Conservation (phyloP, 2,329 filamentous ascomycete species). For the Xylariaceae sp. region DNA sequence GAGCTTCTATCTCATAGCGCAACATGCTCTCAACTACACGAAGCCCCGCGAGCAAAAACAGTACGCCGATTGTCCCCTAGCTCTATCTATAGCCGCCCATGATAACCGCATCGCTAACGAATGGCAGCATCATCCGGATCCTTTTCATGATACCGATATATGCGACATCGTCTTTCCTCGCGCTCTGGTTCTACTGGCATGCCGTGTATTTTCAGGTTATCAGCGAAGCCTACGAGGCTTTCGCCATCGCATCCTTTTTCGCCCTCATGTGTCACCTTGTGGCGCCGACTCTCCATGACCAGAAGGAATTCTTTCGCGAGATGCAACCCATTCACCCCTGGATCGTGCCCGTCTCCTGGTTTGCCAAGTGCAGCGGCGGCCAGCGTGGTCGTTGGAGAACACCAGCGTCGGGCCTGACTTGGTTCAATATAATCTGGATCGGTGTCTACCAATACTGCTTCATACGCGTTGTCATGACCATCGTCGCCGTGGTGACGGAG, state of each 20-base stretch:
- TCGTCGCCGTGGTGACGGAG: constrained; percentile 71
- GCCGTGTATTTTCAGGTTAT: constrained; percentile 78
- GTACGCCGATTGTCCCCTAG: constrained; percentile 19
- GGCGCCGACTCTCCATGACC: constrained; percentile 69
- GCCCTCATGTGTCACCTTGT: constrained; percentile 76
- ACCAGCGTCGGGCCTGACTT: constrained; percentile 77
- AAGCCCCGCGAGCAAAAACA: constrained; percentile 58
- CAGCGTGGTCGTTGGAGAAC: constrained; percentile 65
- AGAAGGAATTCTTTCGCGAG: constrained; percentile 75
- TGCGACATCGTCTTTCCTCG: constrained; percentile 67
- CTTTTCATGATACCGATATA: constrained; percentile 86
- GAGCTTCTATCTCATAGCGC: constrained; percentile 54
- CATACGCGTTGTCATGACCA: constrained; percentile 72
- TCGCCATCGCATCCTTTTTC: constrained; percentile 84
- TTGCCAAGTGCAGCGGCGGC: constrained; percentile 66
- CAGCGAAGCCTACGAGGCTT: constrained; percentile 83
- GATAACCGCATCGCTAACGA: constrained; percentile 38
- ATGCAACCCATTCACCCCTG: constrained; percentile 64
- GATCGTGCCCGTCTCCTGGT: constrained; percentile 69
- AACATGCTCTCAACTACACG: constrained; percentile 58
- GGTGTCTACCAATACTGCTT: constrained; percentile 84
- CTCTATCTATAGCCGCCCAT: constrained; percentile 1
- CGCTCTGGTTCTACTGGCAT: constrained; percentile 69
- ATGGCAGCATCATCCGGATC: constrained; percentile 67
- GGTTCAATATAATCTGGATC: constrained; percentile 85